Percentiles rank a stretch among this genome's conserved stretches.
Conservation (phyloP, 768 basidiomycete genomes). For the Tylopilus vinaceipallidus region DNA sequence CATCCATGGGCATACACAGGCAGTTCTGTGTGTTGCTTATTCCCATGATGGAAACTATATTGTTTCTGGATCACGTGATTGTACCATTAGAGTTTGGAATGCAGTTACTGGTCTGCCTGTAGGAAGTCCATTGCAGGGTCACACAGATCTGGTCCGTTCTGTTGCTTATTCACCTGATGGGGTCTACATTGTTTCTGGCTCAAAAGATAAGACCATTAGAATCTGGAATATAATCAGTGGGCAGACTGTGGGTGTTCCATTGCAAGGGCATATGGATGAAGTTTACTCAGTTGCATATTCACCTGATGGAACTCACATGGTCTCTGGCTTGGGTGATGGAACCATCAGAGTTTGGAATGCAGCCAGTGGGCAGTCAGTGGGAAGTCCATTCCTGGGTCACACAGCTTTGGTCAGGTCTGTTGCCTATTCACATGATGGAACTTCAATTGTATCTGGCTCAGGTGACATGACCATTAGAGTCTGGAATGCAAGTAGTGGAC, state of each 20-base stretch:
- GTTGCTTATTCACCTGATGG: not conserved
- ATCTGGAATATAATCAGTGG: not conserved
- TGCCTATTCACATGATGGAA: not conserved
- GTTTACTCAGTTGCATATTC: not conserved
- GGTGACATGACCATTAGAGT: not conserved
- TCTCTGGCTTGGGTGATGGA: too few species aligned
- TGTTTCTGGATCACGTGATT: not conserved
- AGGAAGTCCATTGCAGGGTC: not conserved
- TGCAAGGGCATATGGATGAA: not conserved
- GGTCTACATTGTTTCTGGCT: too few species aligned
- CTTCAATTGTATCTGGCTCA: not conserved
- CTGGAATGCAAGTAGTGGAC: not conserved
- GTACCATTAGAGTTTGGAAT: not conserved
- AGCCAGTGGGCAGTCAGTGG: not conserved
- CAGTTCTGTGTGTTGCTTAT: not conserved
- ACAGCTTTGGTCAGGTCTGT: not conserved
- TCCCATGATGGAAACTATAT: not conserved
- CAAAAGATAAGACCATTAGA: not conserved
- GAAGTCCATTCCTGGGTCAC: slow-evolving; percentile 5
- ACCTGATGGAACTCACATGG: too few species aligned
- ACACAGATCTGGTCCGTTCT: not conserved
- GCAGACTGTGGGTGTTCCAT: not conserved
- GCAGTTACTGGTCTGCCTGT: not conserved
- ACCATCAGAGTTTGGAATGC: too few species aligned
- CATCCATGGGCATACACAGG: not conserved